Evolutionary conservation across 75 land plant species (phyloP).

Genomic region (Pseudotsuga menziesii): DNA sequence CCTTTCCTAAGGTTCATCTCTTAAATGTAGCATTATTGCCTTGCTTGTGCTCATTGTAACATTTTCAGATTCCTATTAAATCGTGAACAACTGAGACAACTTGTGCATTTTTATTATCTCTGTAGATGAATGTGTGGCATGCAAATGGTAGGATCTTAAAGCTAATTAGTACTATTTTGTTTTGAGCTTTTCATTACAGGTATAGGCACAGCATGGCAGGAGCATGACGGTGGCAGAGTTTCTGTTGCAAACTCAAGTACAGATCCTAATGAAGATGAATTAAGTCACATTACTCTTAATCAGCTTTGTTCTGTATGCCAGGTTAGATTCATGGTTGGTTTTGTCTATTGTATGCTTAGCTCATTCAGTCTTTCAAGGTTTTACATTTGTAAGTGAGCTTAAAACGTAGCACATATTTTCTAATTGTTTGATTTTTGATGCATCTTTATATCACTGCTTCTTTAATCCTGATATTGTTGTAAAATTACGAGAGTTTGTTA

Average conservation of each 20-base stretch:
- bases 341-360: not conserved
- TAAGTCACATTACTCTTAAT: not conserved
- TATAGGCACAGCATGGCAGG: not conserved
- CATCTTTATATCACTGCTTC: too few relatives aligned
- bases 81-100: too few relatives aligned
- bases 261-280: not conserved
- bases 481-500: not conserved
- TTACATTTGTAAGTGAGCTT: not conserved
- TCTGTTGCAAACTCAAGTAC: not conserved
- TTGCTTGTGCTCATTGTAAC: too few relatives aligned
- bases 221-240: not conserved
- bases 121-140: too few relatives aligned
- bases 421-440: not conserved
- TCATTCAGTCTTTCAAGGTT: not conserved
- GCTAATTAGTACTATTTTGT: not conserved
- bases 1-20: too few relatives aligned
- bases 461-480: not conserved
- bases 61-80: too few relatives aligned
- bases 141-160: not conserved
- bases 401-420: not conserved
- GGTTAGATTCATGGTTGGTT: conserved; percentile 1
- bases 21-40: too few relatives aligned
- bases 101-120: too few relatives aligned
- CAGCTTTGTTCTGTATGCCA: conserved; percentile 1
- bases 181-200: not conserved